phyloP scores from a whole-genome alignment of 2,329 filamentous ascomycete genomes.

The Xylaria sp. region DNA sequence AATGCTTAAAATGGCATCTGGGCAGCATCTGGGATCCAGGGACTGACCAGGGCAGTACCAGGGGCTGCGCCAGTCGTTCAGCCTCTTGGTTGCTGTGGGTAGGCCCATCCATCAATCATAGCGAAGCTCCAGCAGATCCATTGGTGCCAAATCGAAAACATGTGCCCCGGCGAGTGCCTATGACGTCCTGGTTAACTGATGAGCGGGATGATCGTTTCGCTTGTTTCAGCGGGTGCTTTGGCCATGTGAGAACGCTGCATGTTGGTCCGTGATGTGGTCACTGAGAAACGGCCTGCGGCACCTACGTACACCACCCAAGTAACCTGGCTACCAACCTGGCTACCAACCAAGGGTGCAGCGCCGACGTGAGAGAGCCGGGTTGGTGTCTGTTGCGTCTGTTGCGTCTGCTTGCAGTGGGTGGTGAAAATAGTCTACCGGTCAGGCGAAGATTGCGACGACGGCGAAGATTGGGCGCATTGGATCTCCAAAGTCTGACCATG shows the following conservation, averaged over 20 bases:
- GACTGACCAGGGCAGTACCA: too few species aligned
- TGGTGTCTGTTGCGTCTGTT: too few species aligned
- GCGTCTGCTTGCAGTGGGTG: not conserved
- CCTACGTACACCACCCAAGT: too few species aligned
- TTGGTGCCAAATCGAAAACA: slow-evolving; percentile 20
- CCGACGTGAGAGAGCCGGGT: too few species aligned
- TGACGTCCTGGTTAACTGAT: slow-evolving; percentile 15
- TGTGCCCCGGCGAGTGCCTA: slow-evolving; percentile 2
- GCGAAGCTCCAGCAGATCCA: not conserved
- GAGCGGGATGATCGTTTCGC: not conserved
- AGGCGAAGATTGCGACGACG: too few species aligned
- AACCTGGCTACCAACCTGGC: too few species aligned
- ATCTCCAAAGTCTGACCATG: not conserved
- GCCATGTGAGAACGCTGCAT: slow-evolving; percentile 19
- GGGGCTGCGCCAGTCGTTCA: slow-evolving; percentile 15
- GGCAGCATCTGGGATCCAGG: too few species aligned
- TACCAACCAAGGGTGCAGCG: too few species aligned
- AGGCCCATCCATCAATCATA: not conserved
- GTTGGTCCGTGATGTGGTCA: not conserved
- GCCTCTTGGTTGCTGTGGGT: slow-evolving; percentile 23
- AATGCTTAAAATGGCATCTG: slow-evolving; percentile 13
- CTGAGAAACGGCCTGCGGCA: too few species aligned
- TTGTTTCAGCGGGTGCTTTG: slow-evolving; percentile 1
- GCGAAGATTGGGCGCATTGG: not conserved
- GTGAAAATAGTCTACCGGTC: too few species aligned